Base-by-base conservation (phyloP, 768 basidiomycete species). In the Boletus subparvulus region DNA sequence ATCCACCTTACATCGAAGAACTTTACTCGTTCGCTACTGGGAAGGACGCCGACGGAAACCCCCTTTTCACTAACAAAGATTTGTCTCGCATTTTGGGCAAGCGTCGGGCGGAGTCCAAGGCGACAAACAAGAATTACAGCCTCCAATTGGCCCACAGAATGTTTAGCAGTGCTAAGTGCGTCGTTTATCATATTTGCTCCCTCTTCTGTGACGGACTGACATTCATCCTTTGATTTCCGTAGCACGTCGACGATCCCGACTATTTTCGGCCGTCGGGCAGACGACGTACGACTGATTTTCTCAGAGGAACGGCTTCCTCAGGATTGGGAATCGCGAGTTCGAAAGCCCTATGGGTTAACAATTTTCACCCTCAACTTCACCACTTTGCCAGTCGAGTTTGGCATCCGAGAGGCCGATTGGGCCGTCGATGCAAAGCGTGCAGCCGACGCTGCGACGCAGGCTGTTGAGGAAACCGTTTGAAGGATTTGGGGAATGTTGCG, bases 91-190 rank as follows among this genome's bases (percentile, higher is more conserved):
- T 80, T 58, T 76, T 78, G 9, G 73, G 83, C 11, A 82, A 83
- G 61, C 84, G 89, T 11, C 83, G 89, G 19, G 78, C 76, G 3
- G 83, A 88, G 39, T 74, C 83, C 12, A 72, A 75, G 32, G 71
- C 64, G 1, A 70, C 61, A 4, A 92, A 92, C 66, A 75, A 78
- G 2, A 75, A 83, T 28, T 88, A 80, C 61, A 77, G 78, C 2
- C 75, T 84, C 7, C 70, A 61, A 47, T 64, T 69, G 12, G 61
- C 73, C 47, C 88, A 90, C 59, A 83, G 81, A 67, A 69, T 82
- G 39, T 90, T 91, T 64, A 84, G 84, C 8, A 83, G 80, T 59
- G 74, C 84, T 28, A 88, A 90, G 87, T 90, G 61, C 50, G 83
- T 75, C 42, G 3, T 47, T 30, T 46, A 4, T 42, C 35, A 35